These are phyloP conservation scores for Hymenoscyphus infarciens DNA, from an alignment of 2,329 filamentous ascomycete species.

Conservation along the genomic window DNA sequence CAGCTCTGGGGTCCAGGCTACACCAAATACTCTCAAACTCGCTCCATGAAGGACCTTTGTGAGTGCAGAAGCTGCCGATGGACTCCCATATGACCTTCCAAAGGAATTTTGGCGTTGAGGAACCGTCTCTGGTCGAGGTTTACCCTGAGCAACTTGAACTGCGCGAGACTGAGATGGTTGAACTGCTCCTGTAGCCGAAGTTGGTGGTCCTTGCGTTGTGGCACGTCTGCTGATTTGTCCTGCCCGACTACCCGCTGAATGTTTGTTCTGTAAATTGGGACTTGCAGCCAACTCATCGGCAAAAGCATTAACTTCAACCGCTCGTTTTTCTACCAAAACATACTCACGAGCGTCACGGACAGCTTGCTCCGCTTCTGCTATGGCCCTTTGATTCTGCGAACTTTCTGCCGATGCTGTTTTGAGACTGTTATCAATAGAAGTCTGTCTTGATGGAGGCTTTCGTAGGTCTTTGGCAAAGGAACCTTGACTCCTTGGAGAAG, in stretches of 20 bases:
- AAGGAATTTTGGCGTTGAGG: slow-evolving; percentile 72
- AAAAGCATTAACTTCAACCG: slow-evolving; percentile 94
- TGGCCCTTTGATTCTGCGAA: slow-evolving; percentile 47
- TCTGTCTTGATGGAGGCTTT: slow-evolving; percentile 19
- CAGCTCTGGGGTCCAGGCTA: slow-evolving; percentile 63
- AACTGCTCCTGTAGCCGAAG: slow-evolving; percentile 66
- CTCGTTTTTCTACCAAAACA: slow-evolving; percentile 89
- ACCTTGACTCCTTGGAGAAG: slow-evolving; percentile 18
- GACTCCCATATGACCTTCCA: slow-evolving; percentile 62
- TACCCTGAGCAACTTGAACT: slow-evolving; percentile 69
- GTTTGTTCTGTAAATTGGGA: slow-evolving; percentile 44
- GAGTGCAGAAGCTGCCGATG: slow-evolving; percentile 84
- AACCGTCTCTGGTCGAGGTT: slow-evolving; percentile 52
- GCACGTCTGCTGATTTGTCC: slow-evolving; percentile 69
- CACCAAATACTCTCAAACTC: slow-evolving; percentile 69
- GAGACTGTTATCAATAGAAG: slow-evolving; percentile 31
- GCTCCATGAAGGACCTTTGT: slow-evolving; percentile 94
- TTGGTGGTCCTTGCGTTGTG: slow-evolving; percentile 71
- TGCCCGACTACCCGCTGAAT: slow-evolving; percentile 50
- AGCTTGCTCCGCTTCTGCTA: slow-evolving; percentile 62
- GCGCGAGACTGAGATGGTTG: slow-evolving; percentile 65
- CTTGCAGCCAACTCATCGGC: slow-evolving; percentile 91
- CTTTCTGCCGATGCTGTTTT: slow-evolving; percentile 15
- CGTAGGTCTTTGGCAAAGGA: slow-evolving; percentile 14
- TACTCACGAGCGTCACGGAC: slow-evolving; percentile 92